Base-by-base conservation (phyloP, 108 stramenopile species). In the Pseudonitzschia pungens region DNA sequence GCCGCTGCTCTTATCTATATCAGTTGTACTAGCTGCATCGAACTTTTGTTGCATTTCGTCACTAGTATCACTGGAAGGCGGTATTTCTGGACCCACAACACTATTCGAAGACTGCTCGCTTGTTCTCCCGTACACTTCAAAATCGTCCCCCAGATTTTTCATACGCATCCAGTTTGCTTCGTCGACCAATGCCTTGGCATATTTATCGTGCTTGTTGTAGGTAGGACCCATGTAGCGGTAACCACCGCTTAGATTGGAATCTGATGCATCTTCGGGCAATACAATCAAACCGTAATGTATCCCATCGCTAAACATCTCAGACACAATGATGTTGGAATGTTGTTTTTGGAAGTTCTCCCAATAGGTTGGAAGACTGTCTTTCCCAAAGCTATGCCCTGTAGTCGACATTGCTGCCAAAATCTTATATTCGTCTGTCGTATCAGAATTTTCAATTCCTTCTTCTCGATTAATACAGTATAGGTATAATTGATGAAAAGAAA, bases 401-500 rank as follows among this genome's bases (percentile, higher is more conserved):
- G 74, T 75, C 12, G 74, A 67, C 41, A 75, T 31, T 28, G 74
- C 74, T 2, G 74, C 66, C 18, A 75, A 48, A 16, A 58, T 58
- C 16, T 58, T 58, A 26, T 58, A 58, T 58, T 58, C 57, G 4
- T 26, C 57, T 14, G 21, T 22, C 40, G 24, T 33, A 8, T 9
- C n/a, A 8, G 29, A 31, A 26, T 58, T 15, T 16, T 14, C 57
- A 15, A 26, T 26, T 58, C 2, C 29, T 0, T 54, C 73, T 9
- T 74, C 32, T n/a, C 50, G 7, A 31, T 73, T 48, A 28, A 31
- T 56, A 45, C 74, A 75, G 42, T 67, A 75, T 18, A 69, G 31
- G 66, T 67, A 75, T 28, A 75, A 26, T 26, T 58, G 57, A 27
- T 58, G 57, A 5, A 58, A 22, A 15, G 57, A 58, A 58, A 58